These are phyloP conservation scores for Bjerkandera adusta DNA, from an alignment of 1,284 basidiomycete species.

Conservation along the genomic window DNA sequence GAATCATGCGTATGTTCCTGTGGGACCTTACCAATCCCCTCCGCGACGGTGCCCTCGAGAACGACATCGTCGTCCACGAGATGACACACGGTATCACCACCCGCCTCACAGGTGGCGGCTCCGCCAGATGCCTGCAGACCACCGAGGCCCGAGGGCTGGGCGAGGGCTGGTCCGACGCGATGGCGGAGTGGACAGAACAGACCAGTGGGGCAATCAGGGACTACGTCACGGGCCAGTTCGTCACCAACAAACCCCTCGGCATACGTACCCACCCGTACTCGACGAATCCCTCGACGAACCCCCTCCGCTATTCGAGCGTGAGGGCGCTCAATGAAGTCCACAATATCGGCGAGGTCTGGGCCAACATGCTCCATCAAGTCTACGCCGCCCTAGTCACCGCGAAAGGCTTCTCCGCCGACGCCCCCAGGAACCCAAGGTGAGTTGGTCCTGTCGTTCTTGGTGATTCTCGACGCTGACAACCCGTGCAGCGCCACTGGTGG, in stretches of 20 bases:
- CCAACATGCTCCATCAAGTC: slow-evolving; percentile 53
- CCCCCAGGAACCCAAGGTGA: slow-evolving; percentile 37
- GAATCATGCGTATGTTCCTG: slow-evolving; percentile 41
- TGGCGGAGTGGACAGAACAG: slow-evolving; percentile 47
- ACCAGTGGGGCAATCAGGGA: slow-evolving; percentile 34
- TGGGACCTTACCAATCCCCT: slow-evolving; percentile 37
- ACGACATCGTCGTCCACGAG: slow-evolving; percentile 49
- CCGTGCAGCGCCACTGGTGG: slow-evolving; percentile 35
- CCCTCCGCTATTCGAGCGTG: slow-evolving; percentile 38
- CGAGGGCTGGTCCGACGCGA: slow-evolving; percentile 55
- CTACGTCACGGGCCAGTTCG: slow-evolving; percentile 40
- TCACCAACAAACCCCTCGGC: slow-evolving; percentile 32
- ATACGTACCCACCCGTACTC: slow-evolving; percentile 43
- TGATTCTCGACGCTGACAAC: slow-evolving; percentile 4
- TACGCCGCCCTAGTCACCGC: slow-evolving; percentile 42
- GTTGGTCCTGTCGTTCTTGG: no score
- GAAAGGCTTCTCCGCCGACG: slow-evolving; percentile 40
- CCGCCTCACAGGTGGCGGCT: slow-evolving; percentile 53
- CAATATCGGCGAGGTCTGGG: slow-evolving; percentile 49
- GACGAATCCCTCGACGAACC: slow-evolving; percentile 35
- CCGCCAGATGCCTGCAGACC: slow-evolving; percentile 49
- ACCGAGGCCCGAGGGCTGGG: slow-evolving; percentile 49
- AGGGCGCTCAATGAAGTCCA: slow-evolving; percentile 39
- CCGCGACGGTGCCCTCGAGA: slow-evolving; percentile 49
- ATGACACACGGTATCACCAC: slow-evolving; percentile 49